Evolutionary conservation across 2,329 filamentous ascomycete species (phyloP), one percentile per base, ranked within the genome.

Genomic region (Beauveria brongniartii): DNA sequence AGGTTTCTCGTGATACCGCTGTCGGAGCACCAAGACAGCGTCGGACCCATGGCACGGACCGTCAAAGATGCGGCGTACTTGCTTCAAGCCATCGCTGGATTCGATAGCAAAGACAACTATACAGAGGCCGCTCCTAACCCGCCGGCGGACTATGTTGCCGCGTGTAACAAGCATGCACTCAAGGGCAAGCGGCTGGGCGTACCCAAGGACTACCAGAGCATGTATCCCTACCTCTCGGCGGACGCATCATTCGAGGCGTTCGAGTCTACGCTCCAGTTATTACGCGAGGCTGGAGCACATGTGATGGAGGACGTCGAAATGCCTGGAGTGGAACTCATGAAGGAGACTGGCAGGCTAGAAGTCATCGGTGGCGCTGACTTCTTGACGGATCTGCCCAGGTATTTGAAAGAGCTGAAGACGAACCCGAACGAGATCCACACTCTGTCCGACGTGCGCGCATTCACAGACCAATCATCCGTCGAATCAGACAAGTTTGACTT

Each of bases 1-100:
- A 77, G 84, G 24, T 72, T 80, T 62, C 75, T 87, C 5, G 86
- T 89, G 1, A 82, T 91, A 12, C 88, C 88, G 0, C 83, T 90
- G 4, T 82, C 80, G 2, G 71, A 80, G 37, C 80, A 84, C 65
- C 84, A 88, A 66, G 88, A 91, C 66, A 86, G 82, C 0, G 77
- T 90, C 0, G 88, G 88, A 0, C 78, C 82, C 0, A 84, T 91
- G 72, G 83, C 82, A 0, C 79, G 83, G 24, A 88, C 82, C 0
- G 82, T 91, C 2, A 79, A 79, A 16, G 88, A 91, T 67, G 86
- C 87, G 0, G 82, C 82, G 0, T 81, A 84, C 63, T 75, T 82
- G 3, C 77, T 91, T 1, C 78, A 85, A 60, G 82, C 81, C 4
- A 89, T 91, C 43, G 82, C 83, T 3, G 87, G 87, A 0, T 67